These are phyloP conservation scores for Aspergillus vadensis DNA, from an alignment of 2,329 filamentous ascomycete genomes.

Conservation along the genomic window DNA sequence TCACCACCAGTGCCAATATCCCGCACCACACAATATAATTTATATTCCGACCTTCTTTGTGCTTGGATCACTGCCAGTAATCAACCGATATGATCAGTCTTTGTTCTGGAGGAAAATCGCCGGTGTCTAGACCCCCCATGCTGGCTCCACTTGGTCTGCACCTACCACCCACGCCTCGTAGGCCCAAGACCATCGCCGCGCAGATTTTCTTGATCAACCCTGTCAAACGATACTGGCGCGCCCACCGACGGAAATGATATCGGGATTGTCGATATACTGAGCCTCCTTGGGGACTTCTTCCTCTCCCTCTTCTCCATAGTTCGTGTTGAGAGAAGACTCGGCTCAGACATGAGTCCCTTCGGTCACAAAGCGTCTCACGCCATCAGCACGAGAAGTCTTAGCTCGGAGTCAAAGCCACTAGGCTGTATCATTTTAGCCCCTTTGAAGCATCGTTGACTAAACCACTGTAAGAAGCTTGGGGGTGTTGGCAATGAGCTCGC, in stretches of 20 bases:
- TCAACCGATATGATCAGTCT: background rate
- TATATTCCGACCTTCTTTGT: background rate
- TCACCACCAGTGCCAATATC: background rate
- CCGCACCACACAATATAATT: background rate
- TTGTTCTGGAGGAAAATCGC: background rate
- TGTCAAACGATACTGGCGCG: conserved; percentile 1
- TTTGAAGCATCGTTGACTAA: background rate
- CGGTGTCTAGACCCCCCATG: conserved; percentile 1
- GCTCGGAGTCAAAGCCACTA: background rate
- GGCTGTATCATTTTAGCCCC: background rate
- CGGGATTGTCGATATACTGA: background rate
- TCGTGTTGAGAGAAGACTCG: background rate
- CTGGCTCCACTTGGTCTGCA: background rate
- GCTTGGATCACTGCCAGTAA: background rate
- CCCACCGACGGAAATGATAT: background rate
- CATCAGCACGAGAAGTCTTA: background rate
- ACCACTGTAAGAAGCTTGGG: background rate
- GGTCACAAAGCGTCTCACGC: conserved; percentile 1
- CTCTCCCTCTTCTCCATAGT: background rate
- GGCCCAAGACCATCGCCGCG: background rate
- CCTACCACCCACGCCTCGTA: background rate
- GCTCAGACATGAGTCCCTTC: background rate
- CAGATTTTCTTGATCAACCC: conserved; percentile 7
- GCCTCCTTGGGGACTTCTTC: background rate
- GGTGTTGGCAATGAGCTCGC: background rate